Evolutionary conservation across 2,329 filamentous ascomycete genomes (phyloP).

Genomic region (Pestalotiopsis sp.): DNA sequence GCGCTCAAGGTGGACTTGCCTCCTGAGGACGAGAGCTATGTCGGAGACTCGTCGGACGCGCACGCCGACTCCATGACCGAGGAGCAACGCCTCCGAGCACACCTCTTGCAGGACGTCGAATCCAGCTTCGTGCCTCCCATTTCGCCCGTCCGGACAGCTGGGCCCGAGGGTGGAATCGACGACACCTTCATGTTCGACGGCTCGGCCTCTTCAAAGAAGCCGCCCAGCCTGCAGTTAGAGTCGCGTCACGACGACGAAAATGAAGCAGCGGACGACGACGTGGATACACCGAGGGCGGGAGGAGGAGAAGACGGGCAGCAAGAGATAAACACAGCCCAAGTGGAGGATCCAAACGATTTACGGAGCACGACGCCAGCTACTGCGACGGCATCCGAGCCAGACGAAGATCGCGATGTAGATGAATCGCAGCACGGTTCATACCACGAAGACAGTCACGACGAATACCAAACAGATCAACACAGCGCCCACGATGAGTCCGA

Average conservation of each 20-base stretch:
- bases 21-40: slow-evolving; percentile 22
- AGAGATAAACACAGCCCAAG: background rate
- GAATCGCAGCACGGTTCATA: background rate
- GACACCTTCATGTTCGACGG: slow-evolving; percentile 61
- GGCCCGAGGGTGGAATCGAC: slow-evolving; percentile 49
- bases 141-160: slow-evolving; percentile 52
- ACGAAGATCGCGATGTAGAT: background rate
- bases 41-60: slow-evolving; percentile 31
- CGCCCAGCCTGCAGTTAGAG: background rate
- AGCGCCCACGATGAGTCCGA: background rate
- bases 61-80: slow-evolving; percentile 53
- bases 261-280: background rate
- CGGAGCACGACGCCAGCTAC: background rate
- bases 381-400: background rate
- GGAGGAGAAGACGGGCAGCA: background rate
- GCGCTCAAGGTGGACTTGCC: slow-evolving; percentile 8
- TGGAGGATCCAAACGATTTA: background rate
- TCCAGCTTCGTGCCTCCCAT: slow-evolving; percentile 63
- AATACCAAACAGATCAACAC: background rate
- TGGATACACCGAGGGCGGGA: background rate
- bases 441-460: background rate
- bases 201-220: background rate
- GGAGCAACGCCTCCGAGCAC: slow-evolving; percentile 50
- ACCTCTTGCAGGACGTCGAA: slow-evolving; percentile 63
- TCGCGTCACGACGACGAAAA: background rate